Conservation (phyloP, 768 basidiomycete genomes). For the Suillus luteus region DNA sequence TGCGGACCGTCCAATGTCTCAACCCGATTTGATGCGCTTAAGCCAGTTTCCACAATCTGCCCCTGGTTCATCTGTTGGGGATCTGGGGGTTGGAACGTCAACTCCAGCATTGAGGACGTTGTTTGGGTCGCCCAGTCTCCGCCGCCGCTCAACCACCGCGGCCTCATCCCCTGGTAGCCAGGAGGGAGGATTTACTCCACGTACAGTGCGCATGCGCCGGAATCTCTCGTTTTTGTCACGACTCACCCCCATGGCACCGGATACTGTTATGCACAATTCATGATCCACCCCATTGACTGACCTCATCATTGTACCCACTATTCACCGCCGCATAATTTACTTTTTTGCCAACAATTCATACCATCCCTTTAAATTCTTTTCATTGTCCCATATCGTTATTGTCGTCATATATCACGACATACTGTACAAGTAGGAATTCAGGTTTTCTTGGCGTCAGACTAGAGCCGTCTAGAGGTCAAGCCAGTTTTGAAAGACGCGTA, state of each 20-base stretch:
- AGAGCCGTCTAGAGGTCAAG: no score
- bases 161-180: conserved; percentile 15
- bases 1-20: conserved; percentile 30
- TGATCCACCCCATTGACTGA: conserved; percentile 12
- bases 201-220: conserved; percentile 30
- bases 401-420: neutral
- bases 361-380: conserved; percentile 14
- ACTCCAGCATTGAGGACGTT: conserved; percentile 15
- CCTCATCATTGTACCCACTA: conserved; percentile 8
- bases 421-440: conserved; percentile 2
- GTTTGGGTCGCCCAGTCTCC: conserved; percentile 18
- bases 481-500: neutral
- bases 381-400: conserved; percentile 1
- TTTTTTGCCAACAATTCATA: conserved; percentile 13
- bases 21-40: conserved; percentile 32
- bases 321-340: conserved; percentile 20
- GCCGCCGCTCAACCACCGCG: conserved; percentile 22
- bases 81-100: conserved; percentile 26
- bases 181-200: conserved; percentile 21
- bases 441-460: no score
- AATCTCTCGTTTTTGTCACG: conserved; percentile 40
- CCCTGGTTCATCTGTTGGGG: conserved; percentile 17
- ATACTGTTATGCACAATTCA: conserved; percentile 15
- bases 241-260: conserved; percentile 27
- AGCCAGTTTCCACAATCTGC: conserved; percentile 18